Evolutionary conservation across 2,329 filamentous ascomycete species (phyloP), one percentile per base, ranked within the genome.

Genomic region (Dothistroma pini): DNA sequence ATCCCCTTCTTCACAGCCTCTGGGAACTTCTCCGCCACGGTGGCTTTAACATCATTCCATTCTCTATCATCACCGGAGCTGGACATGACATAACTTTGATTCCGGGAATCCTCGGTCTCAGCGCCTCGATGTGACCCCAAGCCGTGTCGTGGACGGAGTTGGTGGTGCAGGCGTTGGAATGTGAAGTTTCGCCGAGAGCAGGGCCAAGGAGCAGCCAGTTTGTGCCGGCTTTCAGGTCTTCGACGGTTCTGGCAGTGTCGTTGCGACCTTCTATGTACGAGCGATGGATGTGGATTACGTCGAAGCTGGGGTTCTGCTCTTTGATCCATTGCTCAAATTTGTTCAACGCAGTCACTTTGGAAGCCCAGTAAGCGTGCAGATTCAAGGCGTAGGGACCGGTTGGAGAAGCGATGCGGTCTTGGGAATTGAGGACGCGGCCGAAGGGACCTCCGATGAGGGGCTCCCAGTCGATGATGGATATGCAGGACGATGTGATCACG

Each of bases 401-500:
- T 11, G 64, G 41, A 6, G 67, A 62, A 0, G 56, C 31, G 2
- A 60, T 57, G 6, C 67, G 62, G 16, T 48, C 35, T 4, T 67
- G 61, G 6, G 64, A 63, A 1, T 31, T 55, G 59, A 62, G 55
- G 10, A 56, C 47, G 19, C 32, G 35, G 3, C 63, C 57, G 54
- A 41, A 60, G 8, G 54, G 22, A 7, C 62, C 57, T 14, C 56
- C 57, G 47, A 57, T 59, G 11, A 54, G 34, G 4, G 61, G 54
- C 9, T 58, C 57, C 32, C 52, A 63, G 10, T 62, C 59, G 8
- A 65, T 60, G 19, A 69, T 59, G 32, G 68, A 61, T 31, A 65
- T 60, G 49, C 66, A 60, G 41, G 67, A 71, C 19, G 65, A 67
- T 12, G 79, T 81, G 54, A 81, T 76, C 19, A 81, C 75, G 9